Evolutionary conservation across 208 protist species (phyloP), one percentile per base, ranked within the genome.

Genomic region (Leishmania lainsoni): DNA sequence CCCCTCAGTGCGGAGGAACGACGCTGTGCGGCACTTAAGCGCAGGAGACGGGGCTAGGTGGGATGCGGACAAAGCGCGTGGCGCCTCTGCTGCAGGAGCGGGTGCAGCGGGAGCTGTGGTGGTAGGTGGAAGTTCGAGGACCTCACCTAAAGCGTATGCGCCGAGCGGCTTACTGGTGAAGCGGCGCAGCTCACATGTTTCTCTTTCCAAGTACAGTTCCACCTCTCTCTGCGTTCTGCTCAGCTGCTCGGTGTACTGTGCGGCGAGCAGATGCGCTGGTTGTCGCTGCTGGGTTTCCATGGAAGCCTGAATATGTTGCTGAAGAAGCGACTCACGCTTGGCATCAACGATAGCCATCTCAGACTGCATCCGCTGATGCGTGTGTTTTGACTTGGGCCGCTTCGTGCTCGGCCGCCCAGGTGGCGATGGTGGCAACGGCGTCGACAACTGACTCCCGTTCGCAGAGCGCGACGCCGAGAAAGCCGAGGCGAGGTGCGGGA

Each of bases 71-170:
- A 42, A 45, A 5, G 56, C 14, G 17, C 32, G 49, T 72, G 76
- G 10, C 54, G 9, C 63, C 59, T 63, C n/a, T 32, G 63, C 78
- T 76, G 45, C 78, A 32, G 52, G 20, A 10, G 45, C 58, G 0
- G 59, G 61, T 58, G 32, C n/a, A 20, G 69, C 26, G 9, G 51
- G 52, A 35, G 75, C n/a, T 39, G 51, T 35, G n/a, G 52, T 20
- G n/a, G 66, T 20, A 0, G 71, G 81, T 17, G 82, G 78, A 26
- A 76, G 86, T 22, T 85, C 79, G 3, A 96, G 79, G 12, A 96
- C 87, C 29, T 96, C 93, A 22, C 89, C 86, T 83, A 94, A 86
- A 29, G 85, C 82, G 86, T 92, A 96, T 29, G 88, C 88, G 61
- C 93, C 89, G 20, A 88, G 81, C 29, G 82, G 76, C 17, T 89